Conservation (phyloP, 345 rosid genomes). For the Populus tremula region DNA sequence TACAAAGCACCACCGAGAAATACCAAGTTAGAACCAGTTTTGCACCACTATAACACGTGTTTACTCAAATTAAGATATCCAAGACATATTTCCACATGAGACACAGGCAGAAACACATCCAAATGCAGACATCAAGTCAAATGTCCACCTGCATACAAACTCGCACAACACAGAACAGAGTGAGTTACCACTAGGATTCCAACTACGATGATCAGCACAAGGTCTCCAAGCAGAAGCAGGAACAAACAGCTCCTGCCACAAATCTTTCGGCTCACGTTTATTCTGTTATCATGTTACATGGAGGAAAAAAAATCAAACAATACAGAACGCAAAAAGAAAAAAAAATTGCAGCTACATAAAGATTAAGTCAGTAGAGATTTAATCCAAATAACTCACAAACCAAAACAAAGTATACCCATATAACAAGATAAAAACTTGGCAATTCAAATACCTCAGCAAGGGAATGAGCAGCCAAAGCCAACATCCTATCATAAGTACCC, state of each 20-base stretch:
- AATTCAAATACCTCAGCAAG: conserved; percentile 73
- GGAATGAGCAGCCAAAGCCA: conserved; percentile 89
- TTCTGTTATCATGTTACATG: conserved; percentile 52
- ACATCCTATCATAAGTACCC: conserved; percentile 70
- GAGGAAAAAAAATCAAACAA: background rate
- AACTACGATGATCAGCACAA: conserved; percentile 73
- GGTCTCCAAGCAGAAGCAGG: conserved; percentile 88
- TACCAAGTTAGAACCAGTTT: conserved; percentile 7
- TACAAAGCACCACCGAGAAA: conserved; percentile 22
- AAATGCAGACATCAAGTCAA: background rate
- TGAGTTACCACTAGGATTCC: conserved; percentile 61
- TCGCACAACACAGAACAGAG: conserved; percentile 10
- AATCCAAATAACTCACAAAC: background rate
- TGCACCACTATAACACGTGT: background rate
- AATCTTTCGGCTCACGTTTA: conserved; percentile 84
- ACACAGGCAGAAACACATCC: background rate
- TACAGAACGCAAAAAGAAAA: background rate
- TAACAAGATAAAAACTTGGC: background rate
- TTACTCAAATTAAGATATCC: background rate
- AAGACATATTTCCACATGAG: background rate
- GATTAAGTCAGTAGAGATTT: no score
- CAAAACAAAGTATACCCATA: background rate
- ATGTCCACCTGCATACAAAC: background rate
- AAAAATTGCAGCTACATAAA: background rate
- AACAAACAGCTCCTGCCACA: conserved; percentile 76